Evolutionary conservation across 2,329 filamentous ascomycete genomes (phyloP).

Genomic region (Aureobasidium sp.): DNA sequence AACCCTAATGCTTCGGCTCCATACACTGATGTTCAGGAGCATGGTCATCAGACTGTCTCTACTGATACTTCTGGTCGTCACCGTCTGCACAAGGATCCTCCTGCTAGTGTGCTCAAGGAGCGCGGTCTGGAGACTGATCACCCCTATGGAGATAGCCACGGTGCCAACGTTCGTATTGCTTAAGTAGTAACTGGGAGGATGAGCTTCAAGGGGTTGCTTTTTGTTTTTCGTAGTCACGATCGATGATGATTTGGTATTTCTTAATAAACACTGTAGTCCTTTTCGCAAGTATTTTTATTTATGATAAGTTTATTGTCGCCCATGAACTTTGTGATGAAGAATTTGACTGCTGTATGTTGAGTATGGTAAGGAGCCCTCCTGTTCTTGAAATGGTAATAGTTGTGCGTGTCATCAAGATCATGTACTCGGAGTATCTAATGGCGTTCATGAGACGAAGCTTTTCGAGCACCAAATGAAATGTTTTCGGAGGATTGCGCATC

Average conservation of each 20-base stretch:
- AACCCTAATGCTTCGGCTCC: neutral
- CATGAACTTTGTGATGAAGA: too few species aligned
- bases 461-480: too few species aligned
- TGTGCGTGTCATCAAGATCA: too few species aligned
- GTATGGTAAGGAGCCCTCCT: too few species aligned
- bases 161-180: neutral
- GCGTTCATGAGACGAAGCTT: too few species aligned
- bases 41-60: slow-evolving; percentile 24
- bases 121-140: neutral
- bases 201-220: neutral
- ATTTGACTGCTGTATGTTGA: too few species aligned
- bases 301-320: too few species aligned
- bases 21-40: slow-evolving; percentile 19
- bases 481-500: too few species aligned
- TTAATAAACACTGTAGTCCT: neutral
- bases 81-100: slow-evolving; percentile 37
- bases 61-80: slow-evolving; percentile 27
- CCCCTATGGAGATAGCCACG: neutral
- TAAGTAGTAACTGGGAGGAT: neutral
- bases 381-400: too few species aligned
- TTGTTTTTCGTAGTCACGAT: neutral
- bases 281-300: too few species aligned
- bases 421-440: too few species aligned
- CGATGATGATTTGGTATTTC: neutral
- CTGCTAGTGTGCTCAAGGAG: slow-evolving; percentile 29